Evolutionary conservation across 108 stramenopile genomes (phyloP), one percentile per base, ranked within the genome.

Genomic region (Cyclotella baltica): DNA sequence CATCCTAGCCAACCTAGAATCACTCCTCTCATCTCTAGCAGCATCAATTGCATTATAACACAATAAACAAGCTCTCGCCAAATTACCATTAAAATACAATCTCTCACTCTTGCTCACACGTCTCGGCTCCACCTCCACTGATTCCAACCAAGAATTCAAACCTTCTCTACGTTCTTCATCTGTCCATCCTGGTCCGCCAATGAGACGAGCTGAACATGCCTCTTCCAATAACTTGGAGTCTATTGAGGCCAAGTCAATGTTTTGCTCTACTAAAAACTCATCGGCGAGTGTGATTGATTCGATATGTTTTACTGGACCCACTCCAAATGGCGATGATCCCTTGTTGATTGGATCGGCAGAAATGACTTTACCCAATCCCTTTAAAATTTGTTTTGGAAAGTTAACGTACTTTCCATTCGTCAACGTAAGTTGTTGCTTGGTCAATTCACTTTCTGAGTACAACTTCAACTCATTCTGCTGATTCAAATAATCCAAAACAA

Each of bases 171-270:
- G 67, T 62, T 96, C 95, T 16, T 78, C 87, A 58, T 88, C 84
- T 37, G 78, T 80, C 52, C 76, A 69, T 20, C 81, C 83, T 22
- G 82, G 83, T 29, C 81, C 72, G 31, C 87, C 90, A 62, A 92
- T 90, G 38, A 92, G 74, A 27, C 95, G 90, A 37, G 89, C 89
- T 18, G 76, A 76, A 71, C 91, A 93, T 27, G 92, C 88, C 68
- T 96, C 92, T 34, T 72, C 56, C 31, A 96, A 70, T 25, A 76
- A 56, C 8, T 64, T 20, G 5, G 77, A 82, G 13, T 55, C 35
- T 15, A 81, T 67, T 4, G 73, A 75, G 23, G 88, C 70, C 20
- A 93, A 47, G 73, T 92, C 83, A 59, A 92, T 66, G 3, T 77
- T 76, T 67, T 89, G 79, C 18, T 83, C 61, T 11, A 92, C 78